Evolutionary conservation across 225 moss, liverwort and hornwort genomes (phyloP).

Genomic region (Straminergon stramineum): DNA sequence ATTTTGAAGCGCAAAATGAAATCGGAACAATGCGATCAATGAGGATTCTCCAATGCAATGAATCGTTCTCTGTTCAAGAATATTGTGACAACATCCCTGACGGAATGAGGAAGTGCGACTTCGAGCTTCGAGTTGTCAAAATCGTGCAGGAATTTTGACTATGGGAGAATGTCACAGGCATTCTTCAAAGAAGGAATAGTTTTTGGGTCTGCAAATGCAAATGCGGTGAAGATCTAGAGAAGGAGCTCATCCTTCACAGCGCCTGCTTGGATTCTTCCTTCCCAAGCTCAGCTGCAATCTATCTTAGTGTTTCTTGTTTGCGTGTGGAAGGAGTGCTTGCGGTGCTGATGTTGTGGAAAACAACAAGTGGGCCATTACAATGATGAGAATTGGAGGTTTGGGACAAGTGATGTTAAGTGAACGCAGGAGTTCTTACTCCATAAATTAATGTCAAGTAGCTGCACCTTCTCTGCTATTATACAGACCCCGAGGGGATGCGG

Average conservation of each 20-base stretch:
- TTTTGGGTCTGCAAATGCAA: neutral
- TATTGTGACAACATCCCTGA: neutral
- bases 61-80: neutral
- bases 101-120: neutral
- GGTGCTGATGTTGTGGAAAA: neutral
- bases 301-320: neutral
- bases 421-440: neutral
- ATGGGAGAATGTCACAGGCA: neutral
- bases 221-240: neutral
- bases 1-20: neutral
- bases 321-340: neutral
- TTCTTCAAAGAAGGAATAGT: neutral
- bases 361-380: neutral
- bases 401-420: neutral
- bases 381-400: neutral
- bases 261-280: neutral
- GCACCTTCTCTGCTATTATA: neutral
- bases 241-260: neutral
- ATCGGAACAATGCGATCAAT: neutral
- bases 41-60: neutral
- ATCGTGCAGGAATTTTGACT: neutral
- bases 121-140: neutral
- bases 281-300: neutral
- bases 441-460: neutral
- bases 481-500: neutral